Evolutionary conservation across 202 grass and related monocot species (phyloP).

Genomic region (Panicum hallii): DNA sequence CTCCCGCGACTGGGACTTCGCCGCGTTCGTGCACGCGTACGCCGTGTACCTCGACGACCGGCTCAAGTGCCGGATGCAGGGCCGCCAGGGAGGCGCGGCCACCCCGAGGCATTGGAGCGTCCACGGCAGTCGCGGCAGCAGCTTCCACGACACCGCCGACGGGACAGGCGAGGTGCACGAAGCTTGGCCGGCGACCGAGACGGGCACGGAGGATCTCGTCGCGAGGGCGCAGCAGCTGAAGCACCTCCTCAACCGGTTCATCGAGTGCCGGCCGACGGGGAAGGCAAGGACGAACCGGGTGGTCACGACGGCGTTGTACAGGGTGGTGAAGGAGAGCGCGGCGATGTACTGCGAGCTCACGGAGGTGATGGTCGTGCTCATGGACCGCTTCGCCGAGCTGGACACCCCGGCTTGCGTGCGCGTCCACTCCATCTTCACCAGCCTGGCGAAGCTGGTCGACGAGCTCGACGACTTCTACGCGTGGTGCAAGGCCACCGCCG

Average conservation of each 20-base stretch:
- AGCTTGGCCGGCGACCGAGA: constrained; percentile 16
- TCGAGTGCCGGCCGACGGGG: constrained; percentile 69
- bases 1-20: constrained; percentile 61
- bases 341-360: constrained; percentile 63
- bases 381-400: constrained; percentile 69
- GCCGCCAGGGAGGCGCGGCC: background rate
- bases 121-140: background rate
- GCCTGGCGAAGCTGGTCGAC: constrained; percentile 63
- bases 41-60: constrained; percentile 72
- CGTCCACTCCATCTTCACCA: constrained; percentile 57
- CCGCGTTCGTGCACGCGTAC: constrained; percentile 68
- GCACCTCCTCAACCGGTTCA: constrained; percentile 57
- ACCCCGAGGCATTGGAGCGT: background rate
- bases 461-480: constrained; percentile 69
- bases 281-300: constrained; percentile 60
- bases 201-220: constrained; percentile 39
- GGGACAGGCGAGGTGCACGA: constrained; percentile 16
- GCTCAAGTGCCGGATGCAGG: constrained; percentile 67
- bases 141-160: background rate
- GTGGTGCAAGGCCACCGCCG: constrained; percentile 57
- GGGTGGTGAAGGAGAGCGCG: constrained; percentile 76
- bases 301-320: constrained; percentile 53
- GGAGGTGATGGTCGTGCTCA: constrained; percentile 62
- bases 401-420: constrained; percentile 52
- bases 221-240: constrained; percentile 56